phyloP scores from a whole-genome alignment of 2,329 filamentous ascomycete genomes.

The Stagonosporopsis vannaccii region DNA sequence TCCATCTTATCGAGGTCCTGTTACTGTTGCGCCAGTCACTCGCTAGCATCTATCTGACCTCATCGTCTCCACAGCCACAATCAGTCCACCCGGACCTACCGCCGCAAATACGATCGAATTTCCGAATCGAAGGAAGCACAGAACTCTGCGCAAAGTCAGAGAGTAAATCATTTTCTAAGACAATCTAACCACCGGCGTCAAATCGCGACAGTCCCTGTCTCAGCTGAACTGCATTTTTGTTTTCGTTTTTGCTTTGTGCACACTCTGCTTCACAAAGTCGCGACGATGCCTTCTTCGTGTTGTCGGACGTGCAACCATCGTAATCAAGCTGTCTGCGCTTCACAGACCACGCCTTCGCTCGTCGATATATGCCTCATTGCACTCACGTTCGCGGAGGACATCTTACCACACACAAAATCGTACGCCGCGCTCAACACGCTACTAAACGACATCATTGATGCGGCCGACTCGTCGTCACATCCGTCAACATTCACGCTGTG shows the following conservation, averaged over 20 bases:
- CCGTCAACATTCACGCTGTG: conserved; percentile 38
- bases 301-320: conserved; percentile 41
- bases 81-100: conserved; percentile 6
- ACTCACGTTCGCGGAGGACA: conserved; percentile 31
- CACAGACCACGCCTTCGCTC: conserved; percentile 21
- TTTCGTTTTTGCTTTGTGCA: not conserved
- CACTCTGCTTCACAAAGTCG: not conserved
- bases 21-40: not conserved
- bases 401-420: conserved; percentile 13
- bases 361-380: conserved; percentile 34
- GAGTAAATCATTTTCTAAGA: not conserved
- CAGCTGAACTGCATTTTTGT: not conserved
- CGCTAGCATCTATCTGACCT: not conserved
- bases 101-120: conserved; percentile 5
- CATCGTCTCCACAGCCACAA: conserved; percentile 10
- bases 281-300: conserved; percentile 23
- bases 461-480: conserved; percentile 30
- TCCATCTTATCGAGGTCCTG: not conserved
- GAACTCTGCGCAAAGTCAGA: not conserved
- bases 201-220: not conserved
- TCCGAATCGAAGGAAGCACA: not conserved
- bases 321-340: conserved; percentile 27
- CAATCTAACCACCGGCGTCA: not conserved
- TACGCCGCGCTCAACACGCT: conserved; percentile 30
- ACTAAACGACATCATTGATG: conserved; percentile 39